A percentile compares a stretch with the other conserved stretches of the same genome.
Conservation (phyloP, 371 early-diverging fungal species). For the Syncephalastrum sp. region DNA sequence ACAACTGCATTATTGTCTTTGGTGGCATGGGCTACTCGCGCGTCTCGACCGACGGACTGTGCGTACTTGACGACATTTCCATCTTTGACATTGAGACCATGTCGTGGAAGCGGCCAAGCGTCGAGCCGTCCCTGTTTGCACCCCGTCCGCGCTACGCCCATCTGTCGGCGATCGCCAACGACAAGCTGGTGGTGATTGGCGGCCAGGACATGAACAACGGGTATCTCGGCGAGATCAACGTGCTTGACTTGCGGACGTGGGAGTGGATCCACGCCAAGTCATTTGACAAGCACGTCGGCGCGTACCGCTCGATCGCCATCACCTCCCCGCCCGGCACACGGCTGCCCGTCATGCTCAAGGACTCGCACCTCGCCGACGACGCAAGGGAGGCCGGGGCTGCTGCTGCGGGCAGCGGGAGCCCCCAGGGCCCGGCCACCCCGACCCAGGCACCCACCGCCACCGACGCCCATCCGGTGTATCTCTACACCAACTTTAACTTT, state of each 20-base stretch:
- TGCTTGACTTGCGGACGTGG: conserved; percentile 63
- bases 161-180: conserved; percentile 54
- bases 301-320: conserved; percentile 75
- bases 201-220: conserved; percentile 78
- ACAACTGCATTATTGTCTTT: conserved; percentile 47
- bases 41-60: conserved; percentile 33
- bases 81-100: conserved; percentile 63
- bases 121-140: conserved; percentile 46
- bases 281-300: conserved; percentile 67
- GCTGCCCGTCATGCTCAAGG: conserved; percentile 20
- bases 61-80: conserved; percentile 67
- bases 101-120: conserved; percentile 57
- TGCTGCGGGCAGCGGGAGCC: conserved; percentile 1
- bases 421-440: conserved; percentile 5
- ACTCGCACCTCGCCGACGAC: not conserved
- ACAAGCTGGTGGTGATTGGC: conserved; percentile 65
- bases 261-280: conserved; percentile 65
- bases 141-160: conserved; percentile 81
- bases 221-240: conserved; percentile 75
- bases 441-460: not conserved
- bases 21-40: conserved; percentile 55
- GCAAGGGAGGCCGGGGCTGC: not conserved
- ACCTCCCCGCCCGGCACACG: conserved; percentile 29
- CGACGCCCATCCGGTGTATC: conserved; percentile 41
- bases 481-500: conserved; percentile 84